Evolutionary conservation across 148 eudicot genomes (phyloP).

Genomic region (Chenopodium berlandieri): DNA sequence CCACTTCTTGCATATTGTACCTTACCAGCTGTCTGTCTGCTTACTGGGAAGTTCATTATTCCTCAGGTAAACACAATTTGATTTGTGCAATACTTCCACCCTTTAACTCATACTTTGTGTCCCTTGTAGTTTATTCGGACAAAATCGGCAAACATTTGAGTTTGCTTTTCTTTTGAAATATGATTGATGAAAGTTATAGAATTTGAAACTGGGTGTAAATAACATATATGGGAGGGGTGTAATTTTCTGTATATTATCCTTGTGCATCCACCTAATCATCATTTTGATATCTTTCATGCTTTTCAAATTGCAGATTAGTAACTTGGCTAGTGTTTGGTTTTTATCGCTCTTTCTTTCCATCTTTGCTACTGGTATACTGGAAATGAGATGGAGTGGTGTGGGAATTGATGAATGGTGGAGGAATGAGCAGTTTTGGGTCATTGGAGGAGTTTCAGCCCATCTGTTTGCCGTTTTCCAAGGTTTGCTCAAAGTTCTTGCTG

Average conservation of each 20-base stretch:
- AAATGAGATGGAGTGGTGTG: conserved; percentile 67
- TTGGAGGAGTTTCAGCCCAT: conserved; percentile 58
- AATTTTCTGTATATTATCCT: background rate
- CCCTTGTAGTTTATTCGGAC: background rate
- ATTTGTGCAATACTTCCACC: background rate
- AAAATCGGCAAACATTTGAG: background rate
- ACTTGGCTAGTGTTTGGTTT: conserved; percentile 50
- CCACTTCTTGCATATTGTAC: conserved; percentile 70
- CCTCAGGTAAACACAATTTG: conserved; percentile 48
- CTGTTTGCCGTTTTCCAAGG: conserved; percentile 67
- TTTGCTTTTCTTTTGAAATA: background rate
- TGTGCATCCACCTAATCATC: background rate
- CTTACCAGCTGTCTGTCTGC: conserved; percentile 69
- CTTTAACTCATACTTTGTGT: background rate
- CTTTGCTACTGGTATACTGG: conserved; percentile 54
- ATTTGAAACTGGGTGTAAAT: too few relatives aligned
- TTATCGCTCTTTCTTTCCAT: conserved; percentile 53
- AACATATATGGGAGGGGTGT: background rate
- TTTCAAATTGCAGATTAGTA: conserved; percentile 49
- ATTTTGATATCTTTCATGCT: background rate
- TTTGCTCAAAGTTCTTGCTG: conserved; percentile 58
- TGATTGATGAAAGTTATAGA: background rate
- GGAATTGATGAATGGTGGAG: conserved; percentile 69
- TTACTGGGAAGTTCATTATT: conserved; percentile 68
- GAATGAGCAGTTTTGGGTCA: conserved; percentile 69